Evolutionary conservation across 1,284 basidiomycete species (phyloP), one percentile per base, ranked within the genome.

Genomic region (Inonotus obliquus): DNA sequence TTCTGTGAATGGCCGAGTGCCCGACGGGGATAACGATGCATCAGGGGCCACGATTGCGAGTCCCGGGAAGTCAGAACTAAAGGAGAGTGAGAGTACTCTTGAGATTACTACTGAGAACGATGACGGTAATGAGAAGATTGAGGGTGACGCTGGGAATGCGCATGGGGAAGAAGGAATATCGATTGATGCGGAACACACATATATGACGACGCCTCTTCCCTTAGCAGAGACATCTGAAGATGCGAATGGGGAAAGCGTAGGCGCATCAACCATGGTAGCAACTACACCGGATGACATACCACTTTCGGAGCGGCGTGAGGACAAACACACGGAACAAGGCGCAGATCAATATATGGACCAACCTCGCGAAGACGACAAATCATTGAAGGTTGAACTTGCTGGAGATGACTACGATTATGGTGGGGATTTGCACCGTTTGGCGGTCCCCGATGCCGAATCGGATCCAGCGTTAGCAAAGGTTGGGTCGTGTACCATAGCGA

Each of bases 161-260:
- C 23, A 52, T 52, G 51, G 51, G 51, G 51, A 52, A 52, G 51
- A 27, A 52, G 51, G 9, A n/a, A n/a, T 35, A 27, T 52, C 51
- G 51, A 52, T 52, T 27, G 32, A 52, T 27, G 51, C 51, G 27
- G 51, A 49, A 13, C 19, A 9, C 23, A 27, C 47, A 27, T 49
- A 32, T 52, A 32, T 52, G 51, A 52, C 17, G 23, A 14, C 9
- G 13, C 6, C 51, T 29, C 9, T 17, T 32, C 3, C 51, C 17
- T 27, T 35, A 29, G 32, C 51, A 52, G 51, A 17, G 19, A 2
- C 25, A 17, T 11, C 7, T 6, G 27, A 37, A 29, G 13, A 35
- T 13, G 27, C 27, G 51, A 9, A 52, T 52, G 51, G 51, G 51
- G 51, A 52, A 52, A 52, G 3, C 35, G 27, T 27, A 19, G 6